These are phyloP conservation scores for Pleurotus salmoneostramineus DNA, from an alignment of 768 basidiomycete species.

Conservation along the genomic window DNA sequence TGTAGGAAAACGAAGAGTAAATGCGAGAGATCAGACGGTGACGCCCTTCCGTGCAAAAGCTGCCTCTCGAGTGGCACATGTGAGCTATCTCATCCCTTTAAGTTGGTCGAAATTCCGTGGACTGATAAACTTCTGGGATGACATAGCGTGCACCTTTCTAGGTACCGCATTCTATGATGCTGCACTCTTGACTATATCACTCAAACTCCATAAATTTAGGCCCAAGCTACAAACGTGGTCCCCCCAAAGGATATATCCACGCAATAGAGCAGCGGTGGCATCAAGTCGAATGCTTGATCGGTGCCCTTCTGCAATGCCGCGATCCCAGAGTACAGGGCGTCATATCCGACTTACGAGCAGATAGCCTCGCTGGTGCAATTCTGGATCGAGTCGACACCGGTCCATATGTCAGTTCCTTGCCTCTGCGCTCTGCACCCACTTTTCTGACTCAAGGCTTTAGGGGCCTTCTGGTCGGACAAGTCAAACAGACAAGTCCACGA, in stretches of 20 bases:
- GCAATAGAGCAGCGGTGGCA: constrained; percentile 92
- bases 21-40: constrained; percentile 57
- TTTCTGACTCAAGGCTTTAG: constrained; percentile 26
- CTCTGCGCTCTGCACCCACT: constrained; percentile 4
- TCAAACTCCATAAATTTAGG: constrained; percentile 33
- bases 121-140: background rate
- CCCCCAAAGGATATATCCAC: constrained; percentile 89
- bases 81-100: constrained; percentile 15
- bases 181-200: background rate
- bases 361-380: constrained; percentile 76
- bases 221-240: constrained; percentile 79
- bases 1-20: constrained; percentile 88
- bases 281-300: constrained; percentile 87
- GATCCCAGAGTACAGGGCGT: constrained; percentile 62
- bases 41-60: constrained; percentile 55
- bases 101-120: background rate
- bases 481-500: constrained; percentile 59
- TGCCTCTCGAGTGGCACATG: constrained; percentile 55
- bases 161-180: constrained; percentile 27
- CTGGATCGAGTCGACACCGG: constrained; percentile 72
- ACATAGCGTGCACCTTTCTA: constrained; percentile 61
- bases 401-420: constrained; percentile 57
- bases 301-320: constrained; percentile 70
- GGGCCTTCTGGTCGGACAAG: constrained; percentile 65
- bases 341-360: constrained; percentile 60